Base-by-base conservation (phyloP, 345 rosid species). In the Angophora floribunda region DNA sequence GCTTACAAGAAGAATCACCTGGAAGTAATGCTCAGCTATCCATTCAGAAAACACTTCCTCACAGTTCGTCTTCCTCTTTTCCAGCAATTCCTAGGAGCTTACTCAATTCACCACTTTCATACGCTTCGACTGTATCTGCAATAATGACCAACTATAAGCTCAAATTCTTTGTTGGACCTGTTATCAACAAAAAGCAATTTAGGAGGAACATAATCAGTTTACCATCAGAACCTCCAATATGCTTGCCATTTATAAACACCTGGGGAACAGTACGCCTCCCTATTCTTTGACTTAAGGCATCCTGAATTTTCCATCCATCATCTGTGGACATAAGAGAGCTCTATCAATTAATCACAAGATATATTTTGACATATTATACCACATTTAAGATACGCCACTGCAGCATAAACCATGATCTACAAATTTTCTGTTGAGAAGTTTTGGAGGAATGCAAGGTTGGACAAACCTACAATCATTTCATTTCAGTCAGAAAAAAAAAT, bases 191-290 rank as follows among this genome's bases (percentile, higher is more conserved):
- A 51, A 51, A 49, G 57, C 12, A 85, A n/a, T 3, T 85, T 75
- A 75, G 26, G 13, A 36, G 49, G 13, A 17, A 2, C 44, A 55
- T 21, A 24, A 28, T 53, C 53, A 65, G 55, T 50, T 85, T 85
- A 96, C 99, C 99, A 52, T 96, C 99, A 53, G 99, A 96, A 88
- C 99, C 99, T 84, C 99, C 99, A 11, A 97, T 90, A 91, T 97
- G 98, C 92, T 96, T 93, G 49, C 98, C 97, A 49, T 96, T 89
- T 7, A 97, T 91, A 93, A 97, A 97, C 57, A 97, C 99, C 85
- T 96, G 99, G 8, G 99, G 99, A 12, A 97, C 99, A 9, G 99
- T 97, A 87, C 95, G 95, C 92, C 94, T 94, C 17, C 96, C 95
- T 47, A 95, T 91, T 41, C 91, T 92, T 90, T 93, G 93, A 88